Base-by-base conservation (phyloP, 768 basidiomycete genomes). In the Mycena latifolia region DNA sequence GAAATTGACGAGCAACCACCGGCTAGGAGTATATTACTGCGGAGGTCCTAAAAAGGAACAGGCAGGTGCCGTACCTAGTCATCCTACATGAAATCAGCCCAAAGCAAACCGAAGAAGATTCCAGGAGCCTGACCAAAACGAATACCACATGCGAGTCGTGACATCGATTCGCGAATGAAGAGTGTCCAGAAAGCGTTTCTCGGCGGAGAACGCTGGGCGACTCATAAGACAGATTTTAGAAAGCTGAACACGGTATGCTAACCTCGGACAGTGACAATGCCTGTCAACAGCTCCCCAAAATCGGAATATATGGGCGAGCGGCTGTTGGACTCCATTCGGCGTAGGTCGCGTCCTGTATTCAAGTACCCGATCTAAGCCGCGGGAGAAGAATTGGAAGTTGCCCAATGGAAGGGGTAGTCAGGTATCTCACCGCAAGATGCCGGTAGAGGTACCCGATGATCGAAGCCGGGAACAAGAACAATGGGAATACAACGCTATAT, bases 321-420 rank as follows among this genome's bases (percentile, higher is more conserved):
- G 0, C 91, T 87, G 72, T 94, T 96, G 2, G 94, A 93, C 75
- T 97, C 96, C 89, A 98, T 94, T n/a, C 96, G 86, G 65, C 94
- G 86, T n/a, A 97, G 80, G 72, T 96, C 94, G 51, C 95, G 87
- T 0, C 93, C 92, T 1, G 92, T 93, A 71, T 89, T 89, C 53
- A 93, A 79, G 75, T 93, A 93, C 0, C 91, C 91, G 60, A 90
- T 80, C 4, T 93, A 61, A 28, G 41, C 52, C 59, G 9, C 59
- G 33, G 91, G 88, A 24, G 92, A 80, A 29, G 84, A 77, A 53
- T 88, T 96, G 96, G 29, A 88, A 84, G 66, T 85, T 88, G 2
- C 92, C 93, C 8, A 48, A 33, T 20, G n/a, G n/a, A n/a, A n/a
- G n/a, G n/a, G n/a, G 59, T 61, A 52, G 41, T 61, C 25, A 61